Evolutionary conservation across 192 early-diverging fungal genomes (phyloP).

Genomic region (Mortierella claussenii): DNA sequence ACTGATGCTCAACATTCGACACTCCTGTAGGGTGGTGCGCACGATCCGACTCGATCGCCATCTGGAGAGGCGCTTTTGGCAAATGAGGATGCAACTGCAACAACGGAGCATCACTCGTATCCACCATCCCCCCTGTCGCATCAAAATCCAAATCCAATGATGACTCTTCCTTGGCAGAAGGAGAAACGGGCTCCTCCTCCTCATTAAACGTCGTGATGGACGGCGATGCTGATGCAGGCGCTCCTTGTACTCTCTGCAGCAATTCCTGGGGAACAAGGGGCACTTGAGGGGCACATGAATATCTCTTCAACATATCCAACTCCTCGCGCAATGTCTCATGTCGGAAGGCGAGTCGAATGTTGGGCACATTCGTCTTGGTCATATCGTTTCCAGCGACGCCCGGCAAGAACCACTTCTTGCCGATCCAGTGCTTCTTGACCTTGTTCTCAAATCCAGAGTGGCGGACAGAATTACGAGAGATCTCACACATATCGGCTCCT

Average conservation of each 20-base stretch:
- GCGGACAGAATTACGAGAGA: constrained; percentile 89
- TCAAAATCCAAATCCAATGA: background rate
- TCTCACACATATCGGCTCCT: constrained; percentile 93
- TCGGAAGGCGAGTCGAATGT: constrained; percentile 85
- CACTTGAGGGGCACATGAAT: constrained; percentile 23
- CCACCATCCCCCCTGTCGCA: background rate
- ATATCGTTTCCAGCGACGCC: constrained; percentile 87
- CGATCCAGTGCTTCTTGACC: constrained; percentile 93
- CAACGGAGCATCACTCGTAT: constrained; percentile 1
- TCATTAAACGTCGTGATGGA: background rate
- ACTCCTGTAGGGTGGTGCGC: constrained; percentile 1
- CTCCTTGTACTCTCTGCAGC: too few relatives aligned
- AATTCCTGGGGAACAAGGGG: too few relatives aligned
- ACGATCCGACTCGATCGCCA: constrained; percentile 1
- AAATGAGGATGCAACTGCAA: constrained; percentile 24
- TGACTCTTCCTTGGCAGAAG: background rate
- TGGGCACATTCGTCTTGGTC: constrained; percentile 92
- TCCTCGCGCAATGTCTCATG: constrained; percentile 90
- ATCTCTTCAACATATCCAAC: constrained; percentile 56
- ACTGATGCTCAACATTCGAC: constrained; percentile 22
- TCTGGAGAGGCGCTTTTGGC: constrained; percentile 2
- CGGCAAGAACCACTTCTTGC: constrained; percentile 76
- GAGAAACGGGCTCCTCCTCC: too few relatives aligned
- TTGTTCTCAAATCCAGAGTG: constrained; percentile 92
- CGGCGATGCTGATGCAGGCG: background rate